A percentile compares a stretch with the other conserved stretches of the same genome.
Conservation (phyloP, 768 basidiomycete species). For the Rossbeevera mucosa region DNA sequence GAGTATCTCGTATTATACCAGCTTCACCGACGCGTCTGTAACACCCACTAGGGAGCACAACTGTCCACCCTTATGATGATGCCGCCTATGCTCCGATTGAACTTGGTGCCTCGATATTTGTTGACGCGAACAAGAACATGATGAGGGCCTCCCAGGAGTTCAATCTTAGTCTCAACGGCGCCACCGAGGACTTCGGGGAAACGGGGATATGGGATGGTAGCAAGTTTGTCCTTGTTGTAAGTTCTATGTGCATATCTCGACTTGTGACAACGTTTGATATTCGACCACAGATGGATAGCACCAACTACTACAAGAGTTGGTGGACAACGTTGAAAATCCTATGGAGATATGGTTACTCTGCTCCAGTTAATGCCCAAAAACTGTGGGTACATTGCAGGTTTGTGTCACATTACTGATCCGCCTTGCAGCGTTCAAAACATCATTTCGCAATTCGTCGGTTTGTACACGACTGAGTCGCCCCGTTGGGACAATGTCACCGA, state of each 20-base stretch:
- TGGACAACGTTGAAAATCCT: constrained; percentile 71
- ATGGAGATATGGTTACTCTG: constrained; percentile 69
- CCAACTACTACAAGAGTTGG: constrained; percentile 42
- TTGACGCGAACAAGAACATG: constrained; percentile 66
- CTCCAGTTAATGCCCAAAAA: constrained; percentile 53
- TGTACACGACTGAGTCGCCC: constrained; percentile 54
- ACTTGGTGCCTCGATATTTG: constrained; percentile 86
- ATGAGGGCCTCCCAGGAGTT: constrained; percentile 78
- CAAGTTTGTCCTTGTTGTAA: constrained; percentile 59
- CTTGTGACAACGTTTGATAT: background rate
- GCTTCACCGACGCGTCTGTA: constrained; percentile 2
- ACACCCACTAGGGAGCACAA: constrained; percentile 65
- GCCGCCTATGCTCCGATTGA: constrained; percentile 61
- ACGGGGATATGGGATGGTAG: constrained; percentile 84
- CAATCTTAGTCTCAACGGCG: constrained; percentile 52
- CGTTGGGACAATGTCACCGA: constrained; percentile 60
- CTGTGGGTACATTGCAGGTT: constrained; percentile 37
- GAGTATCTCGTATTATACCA: constrained; percentile 34
- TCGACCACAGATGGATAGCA: constrained; percentile 38
- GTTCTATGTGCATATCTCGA: constrained; percentile 18
- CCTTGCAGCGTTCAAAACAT: constrained; percentile 49
- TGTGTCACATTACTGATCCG: background rate
- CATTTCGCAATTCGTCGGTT: constrained; percentile 45
- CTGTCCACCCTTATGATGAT: constrained; percentile 67
- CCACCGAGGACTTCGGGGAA: constrained; percentile 45